Conservation (phyloP, 2,329 filamentous ascomycete genomes). For the Dichotomopilus funicola region DNA sequence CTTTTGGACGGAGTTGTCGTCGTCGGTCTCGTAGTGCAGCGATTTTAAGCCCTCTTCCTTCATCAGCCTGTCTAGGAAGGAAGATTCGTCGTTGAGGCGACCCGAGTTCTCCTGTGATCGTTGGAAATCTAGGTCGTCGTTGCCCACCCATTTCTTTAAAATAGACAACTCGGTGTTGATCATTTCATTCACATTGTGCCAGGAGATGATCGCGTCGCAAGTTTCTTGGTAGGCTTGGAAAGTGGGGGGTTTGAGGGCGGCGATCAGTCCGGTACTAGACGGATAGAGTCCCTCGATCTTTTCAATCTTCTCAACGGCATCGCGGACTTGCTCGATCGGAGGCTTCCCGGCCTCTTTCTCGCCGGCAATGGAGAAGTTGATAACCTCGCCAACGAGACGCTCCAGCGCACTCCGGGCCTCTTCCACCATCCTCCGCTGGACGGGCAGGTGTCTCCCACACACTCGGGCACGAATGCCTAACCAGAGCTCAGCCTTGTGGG, state of each 20-base stretch:
- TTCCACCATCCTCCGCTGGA: slow-evolving; percentile 83
- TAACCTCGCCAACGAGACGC: slow-evolving; percentile 75
- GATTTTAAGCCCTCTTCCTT: slow-evolving; percentile 95
- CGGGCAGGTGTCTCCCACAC: slow-evolving; percentile 74
- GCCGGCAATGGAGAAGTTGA: slow-evolving; percentile 89
- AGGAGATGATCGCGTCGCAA: slow-evolving; percentile 83
- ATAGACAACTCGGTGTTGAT: slow-evolving; percentile 93
- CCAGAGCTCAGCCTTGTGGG: slow-evolving; percentile 78
- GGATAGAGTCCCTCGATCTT: slow-evolving; percentile 82
- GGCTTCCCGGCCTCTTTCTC: slow-evolving; percentile 87
- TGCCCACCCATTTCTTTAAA: slow-evolving; percentile 93
- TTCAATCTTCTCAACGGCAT: slow-evolving; percentile 85
- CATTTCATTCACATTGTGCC: slow-evolving; percentile 94
- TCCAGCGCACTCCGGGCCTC: slow-evolving; percentile 71
- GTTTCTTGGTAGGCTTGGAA: slow-evolving; percentile 74
- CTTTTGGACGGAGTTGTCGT: slow-evolving; percentile 35
- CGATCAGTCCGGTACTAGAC: slow-evolving; percentile 66
- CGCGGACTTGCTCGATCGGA: slow-evolving; percentile 79
- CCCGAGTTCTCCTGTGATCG: slow-evolving; percentile 65
- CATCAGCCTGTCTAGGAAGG: slow-evolving; percentile 88
- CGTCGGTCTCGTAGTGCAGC: slow-evolving; percentile 65
- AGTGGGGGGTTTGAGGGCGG: slow-evolving; percentile 67
- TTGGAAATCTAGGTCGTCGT: slow-evolving; percentile 86
- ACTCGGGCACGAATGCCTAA: slow-evolving; percentile 76
- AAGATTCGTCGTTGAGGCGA: slow-evolving; percentile 79